Conservation (phyloP, 768 basidiomycete species). For the Cantharellus anzutake region DNA sequence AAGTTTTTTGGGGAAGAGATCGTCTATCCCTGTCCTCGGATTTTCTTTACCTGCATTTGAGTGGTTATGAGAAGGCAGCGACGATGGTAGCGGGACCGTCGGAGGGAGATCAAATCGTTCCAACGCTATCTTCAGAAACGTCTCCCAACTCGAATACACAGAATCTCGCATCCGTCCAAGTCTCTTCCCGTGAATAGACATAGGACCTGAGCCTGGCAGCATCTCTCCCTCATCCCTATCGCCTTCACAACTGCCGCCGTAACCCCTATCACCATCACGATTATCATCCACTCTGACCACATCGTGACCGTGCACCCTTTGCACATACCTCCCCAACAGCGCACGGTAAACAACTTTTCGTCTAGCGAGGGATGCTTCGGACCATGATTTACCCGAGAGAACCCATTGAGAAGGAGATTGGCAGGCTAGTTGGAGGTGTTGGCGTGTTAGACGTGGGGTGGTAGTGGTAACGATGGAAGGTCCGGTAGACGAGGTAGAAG, state of each 20-base stretch:
- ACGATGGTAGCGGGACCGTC: neutral
- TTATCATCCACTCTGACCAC: neutral
- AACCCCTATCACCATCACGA: neutral
- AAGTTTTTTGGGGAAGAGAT: neutral
- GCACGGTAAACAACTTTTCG: slow-evolving; percentile 60
- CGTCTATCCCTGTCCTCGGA: neutral
- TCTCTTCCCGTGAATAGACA: slow-evolving; percentile 20
- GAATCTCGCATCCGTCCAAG: slow-evolving; percentile 33
- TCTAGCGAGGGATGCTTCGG: slow-evolving; percentile 30
- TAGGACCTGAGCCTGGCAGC: neutral
- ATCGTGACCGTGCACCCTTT: neutral
- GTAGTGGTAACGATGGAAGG: neutral
- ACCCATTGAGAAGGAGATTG: slow-evolving; percentile 52
- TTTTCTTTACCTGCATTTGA: neutral
- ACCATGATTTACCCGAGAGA: slow-evolving; percentile 17
- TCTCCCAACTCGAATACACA: slow-evolving; percentile 31
- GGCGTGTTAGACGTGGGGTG: slow-evolving; percentile 22
- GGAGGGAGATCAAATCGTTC: neutral
- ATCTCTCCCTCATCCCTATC: slow-evolving; percentile 1
- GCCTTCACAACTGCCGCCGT: neutral
- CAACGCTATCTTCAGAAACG: slow-evolving; percentile 20
- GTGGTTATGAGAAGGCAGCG: neutral
- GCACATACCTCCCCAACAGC: slow-evolving; percentile 25
- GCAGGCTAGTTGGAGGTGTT: slow-evolving; percentile 49
- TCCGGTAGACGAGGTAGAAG: slow-evolving; percentile 9